Percentiles rank a stretch among this genome's conserved stretches.
Evolutionary conservation across 306 rosid genomes (phyloP).

Genomic region (Rubus parviflorus): DNA sequence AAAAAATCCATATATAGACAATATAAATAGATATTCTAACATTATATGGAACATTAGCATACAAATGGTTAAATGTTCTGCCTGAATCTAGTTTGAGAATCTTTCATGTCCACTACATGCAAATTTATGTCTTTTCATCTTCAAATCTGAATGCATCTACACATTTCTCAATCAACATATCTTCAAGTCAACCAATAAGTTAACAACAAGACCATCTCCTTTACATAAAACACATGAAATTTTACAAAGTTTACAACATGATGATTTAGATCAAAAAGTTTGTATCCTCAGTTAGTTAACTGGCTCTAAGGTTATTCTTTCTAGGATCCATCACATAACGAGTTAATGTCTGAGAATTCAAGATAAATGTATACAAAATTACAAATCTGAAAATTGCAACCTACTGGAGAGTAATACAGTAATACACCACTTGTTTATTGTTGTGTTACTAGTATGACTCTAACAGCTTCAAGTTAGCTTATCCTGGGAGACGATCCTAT

Average conservation of each 20-base stretch:
- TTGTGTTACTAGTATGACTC: neutral
- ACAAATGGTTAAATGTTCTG: too few species aligned
- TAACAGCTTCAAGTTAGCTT: neutral
- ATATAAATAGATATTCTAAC: too few species aligned
- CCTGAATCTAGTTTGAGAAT: too few species aligned
- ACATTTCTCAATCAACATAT: neutral
- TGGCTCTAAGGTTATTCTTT: neutral
- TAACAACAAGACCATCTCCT: neutral
- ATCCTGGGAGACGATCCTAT: neutral
- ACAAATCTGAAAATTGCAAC: neutral
- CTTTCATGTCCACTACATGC: too few species aligned
- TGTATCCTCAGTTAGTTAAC: neutral
- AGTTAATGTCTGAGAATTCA: neutral
- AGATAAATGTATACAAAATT: neutral
- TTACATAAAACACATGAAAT: neutral
- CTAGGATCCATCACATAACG: neutral
- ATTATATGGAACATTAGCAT: too few species aligned
- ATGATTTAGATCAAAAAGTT: neutral
- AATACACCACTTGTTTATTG: neutral
- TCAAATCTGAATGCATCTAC: too few species aligned
- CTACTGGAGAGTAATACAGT: constrained; percentile 2
- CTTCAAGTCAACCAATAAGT: neutral
- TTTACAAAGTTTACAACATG: neutral
- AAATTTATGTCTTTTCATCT: too few species aligned
- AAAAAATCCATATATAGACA: neutral